Base-by-base conservation (phyloP, 257 asterid genomes). In the Fraxinus anomala region DNA sequence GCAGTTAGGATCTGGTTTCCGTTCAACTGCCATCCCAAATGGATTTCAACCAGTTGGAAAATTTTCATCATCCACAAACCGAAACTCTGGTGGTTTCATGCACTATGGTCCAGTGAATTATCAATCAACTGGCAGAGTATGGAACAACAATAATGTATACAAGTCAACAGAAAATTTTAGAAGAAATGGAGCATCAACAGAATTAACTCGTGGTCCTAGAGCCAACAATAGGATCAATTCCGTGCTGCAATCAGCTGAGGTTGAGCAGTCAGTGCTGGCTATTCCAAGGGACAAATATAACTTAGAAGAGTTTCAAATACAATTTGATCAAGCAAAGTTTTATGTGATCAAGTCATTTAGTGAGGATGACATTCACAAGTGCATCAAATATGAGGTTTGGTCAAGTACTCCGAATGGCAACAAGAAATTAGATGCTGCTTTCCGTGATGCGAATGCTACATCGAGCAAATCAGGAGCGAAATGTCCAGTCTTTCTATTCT, bases 171-270 rank as follows among this genome's bases (percentile, higher is more conserved):
- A 81, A 17, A 81, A 81, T 67, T 79, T 76, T 56, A 80, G 85
- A 86, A 87, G 86, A 80, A 84, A 85, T 69, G 94, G 96, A 70
- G 89, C 85, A 40, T 80, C 77, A 7, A 73, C 77, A 5, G 97
- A 94, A 86, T 66, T 94, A 39, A 91, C 92, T 67, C 91, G 98
- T 74, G 98, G 98, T 74, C 98, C 98, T 61, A 88, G 98, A 76
- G 91, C 88, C 23, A 84, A 82, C 44, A 72, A 34, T 24, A 82
- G 77, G 81, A 85, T 61, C 69, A 85, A 75, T 74, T 74, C 85
- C 24, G 10, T 79, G 5, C 85, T 84, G 54, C 73, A 31, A 63
- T 71, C 81, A 33, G 77, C 85, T 34, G 96, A 90, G 76, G 85
- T 63, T 73, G 92, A 85, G 68, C 87, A 82, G 44, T 73, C 75